A percentile compares a stretch with the other conserved stretches of the same genome.
Conservation (phyloP, 345 rosid genomes). For the Euclidium syriacum region DNA sequence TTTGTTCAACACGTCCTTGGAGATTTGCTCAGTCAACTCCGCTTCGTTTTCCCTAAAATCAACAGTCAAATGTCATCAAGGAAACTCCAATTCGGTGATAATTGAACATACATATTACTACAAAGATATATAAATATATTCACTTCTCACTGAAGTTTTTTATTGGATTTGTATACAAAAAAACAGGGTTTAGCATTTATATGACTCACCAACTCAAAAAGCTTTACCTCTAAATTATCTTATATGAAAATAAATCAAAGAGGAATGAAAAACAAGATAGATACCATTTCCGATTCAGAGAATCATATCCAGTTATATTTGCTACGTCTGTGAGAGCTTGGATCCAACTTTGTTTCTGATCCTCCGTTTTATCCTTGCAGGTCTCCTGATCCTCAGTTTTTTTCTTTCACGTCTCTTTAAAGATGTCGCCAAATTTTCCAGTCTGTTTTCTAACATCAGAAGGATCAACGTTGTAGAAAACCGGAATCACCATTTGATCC, state of each 20-base stretch:
- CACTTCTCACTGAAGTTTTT: too few relatives aligned
- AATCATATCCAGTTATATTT: slow-evolving; percentile 9
- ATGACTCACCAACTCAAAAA: too few relatives aligned
- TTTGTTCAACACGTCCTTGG: slow-evolving; percentile 3
- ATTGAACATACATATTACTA: background rate
- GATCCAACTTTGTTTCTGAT: background rate
- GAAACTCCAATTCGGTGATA: background rate
- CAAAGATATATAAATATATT: too few relatives aligned
- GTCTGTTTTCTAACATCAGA: slow-evolving; percentile 9
- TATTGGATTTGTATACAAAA: too few relatives aligned
- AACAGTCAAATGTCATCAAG: background rate
- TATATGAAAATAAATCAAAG: too few relatives aligned
- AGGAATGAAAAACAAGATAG: background rate
- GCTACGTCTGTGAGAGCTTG: background rate
- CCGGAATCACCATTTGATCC: background rate
- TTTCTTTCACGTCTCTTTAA: background rate
- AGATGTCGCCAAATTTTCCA: background rate
- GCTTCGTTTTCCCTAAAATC: slow-evolving; percentile 7
- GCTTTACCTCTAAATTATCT: too few relatives aligned
- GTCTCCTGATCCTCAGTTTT: background rate
- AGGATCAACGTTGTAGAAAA: slow-evolving; percentile 14
- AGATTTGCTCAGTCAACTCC: slow-evolving; percentile 10
- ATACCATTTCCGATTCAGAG: too few relatives aligned
- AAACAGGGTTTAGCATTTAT: too few relatives aligned
- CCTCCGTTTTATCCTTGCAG: background rate